Evolutionary conservation across 23 red algal species (phyloP), one percentile per base, ranked within the genome.

Genomic region (Gracilaria domingensis): DNA sequence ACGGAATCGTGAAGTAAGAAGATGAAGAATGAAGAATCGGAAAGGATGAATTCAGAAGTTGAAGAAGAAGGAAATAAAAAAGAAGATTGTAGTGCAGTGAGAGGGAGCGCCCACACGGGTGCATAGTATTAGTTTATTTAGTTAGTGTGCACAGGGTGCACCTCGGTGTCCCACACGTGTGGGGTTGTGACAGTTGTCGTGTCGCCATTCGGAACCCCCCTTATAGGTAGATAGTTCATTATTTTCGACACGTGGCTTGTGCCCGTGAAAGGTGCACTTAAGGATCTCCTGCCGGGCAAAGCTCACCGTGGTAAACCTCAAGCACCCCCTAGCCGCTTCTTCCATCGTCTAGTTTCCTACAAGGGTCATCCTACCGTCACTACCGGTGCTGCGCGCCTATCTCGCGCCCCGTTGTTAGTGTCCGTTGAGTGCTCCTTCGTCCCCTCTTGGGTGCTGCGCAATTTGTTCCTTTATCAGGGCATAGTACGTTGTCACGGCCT

Each of bases 341-440:
- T 64, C n/a, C 59, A 64, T 11, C 25, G n/a, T 28, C 59, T 64
- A 64, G 59, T 7, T 64, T 64, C 59, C 21, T 2, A 64, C 28
- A 64, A 64, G 59, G 59, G 24, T 64, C 59, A 30, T 26, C 24
- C 36, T 74, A 45, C 20, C 32, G 69, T 45, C 69, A 24, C 36
- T 45, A 74, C 69, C 36, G 36, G 69, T 44, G 39, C 39, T 44
- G 37, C 69, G 24, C 39, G 30, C 34, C 35, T 74, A 42, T 74
- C 69, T 38, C 69, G 39, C 45, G 69, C 37, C 69, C 69, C 35
- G 69, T 74, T 74, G 69, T 45, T 74, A 74, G 17, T 36, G 39
- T 44, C 39, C 39, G 36, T 74, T 74, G 69, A 9, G 35, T 44
- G 69, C 69, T 38, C 24, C 62, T 67, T 67, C 9, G 62, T 21